These are phyloP conservation scores for Helianthus annuus DNA, from an alignment of 129 eudicot genomes.

Conservation along the genomic window DNA sequence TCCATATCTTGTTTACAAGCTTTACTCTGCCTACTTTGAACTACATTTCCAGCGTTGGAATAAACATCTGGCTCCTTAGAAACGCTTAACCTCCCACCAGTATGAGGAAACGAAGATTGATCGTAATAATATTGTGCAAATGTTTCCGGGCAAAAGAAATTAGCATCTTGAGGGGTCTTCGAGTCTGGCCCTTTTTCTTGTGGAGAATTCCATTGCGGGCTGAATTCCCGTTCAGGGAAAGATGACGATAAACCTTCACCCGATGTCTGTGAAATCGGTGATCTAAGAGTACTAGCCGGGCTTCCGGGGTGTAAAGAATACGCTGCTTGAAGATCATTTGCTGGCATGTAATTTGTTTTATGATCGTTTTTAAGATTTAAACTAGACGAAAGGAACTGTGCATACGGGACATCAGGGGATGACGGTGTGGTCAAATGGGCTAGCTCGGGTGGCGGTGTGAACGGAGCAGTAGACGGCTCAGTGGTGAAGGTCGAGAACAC, in stretches of 20 bases:
- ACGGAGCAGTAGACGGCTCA: conserved; percentile 98
- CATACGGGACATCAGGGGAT: conserved; percentile 96
- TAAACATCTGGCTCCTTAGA: conserved; percentile 81
- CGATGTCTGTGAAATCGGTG: conserved; percentile 67
- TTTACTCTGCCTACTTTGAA: conserved; percentile 66
- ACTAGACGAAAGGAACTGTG: conserved; percentile 77
- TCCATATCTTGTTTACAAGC: conserved; percentile 70
- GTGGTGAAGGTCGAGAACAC: conserved; percentile 94
- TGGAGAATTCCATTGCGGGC: conserved; percentile 58
- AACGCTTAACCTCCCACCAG: conserved; percentile 88
- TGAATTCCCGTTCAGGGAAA: conserved; percentile 59
- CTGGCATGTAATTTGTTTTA: conserved; percentile 45
- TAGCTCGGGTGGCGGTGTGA: conserved; percentile 94
- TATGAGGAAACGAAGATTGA: conserved; percentile 68
- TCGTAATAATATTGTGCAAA: conserved; percentile 91
- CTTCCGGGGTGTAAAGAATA: conserved; percentile 82
- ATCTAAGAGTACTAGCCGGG: conserved; percentile 81
- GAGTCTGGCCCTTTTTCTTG: conserved; percentile 48
- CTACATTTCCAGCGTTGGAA: conserved; percentile 61
- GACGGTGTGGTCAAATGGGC: conserved; percentile 96
- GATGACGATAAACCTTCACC: conserved; percentile 61
- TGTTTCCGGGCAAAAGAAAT: conserved; percentile 95
- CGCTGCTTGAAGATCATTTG: conserved; percentile 76
- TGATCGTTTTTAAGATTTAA: conserved; percentile 45
- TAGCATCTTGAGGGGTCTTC: conserved; percentile 72